Evolutionary conservation across 2,329 filamentous ascomycete species (phyloP).

Genomic region (Lachnellula hyalina): DNA sequence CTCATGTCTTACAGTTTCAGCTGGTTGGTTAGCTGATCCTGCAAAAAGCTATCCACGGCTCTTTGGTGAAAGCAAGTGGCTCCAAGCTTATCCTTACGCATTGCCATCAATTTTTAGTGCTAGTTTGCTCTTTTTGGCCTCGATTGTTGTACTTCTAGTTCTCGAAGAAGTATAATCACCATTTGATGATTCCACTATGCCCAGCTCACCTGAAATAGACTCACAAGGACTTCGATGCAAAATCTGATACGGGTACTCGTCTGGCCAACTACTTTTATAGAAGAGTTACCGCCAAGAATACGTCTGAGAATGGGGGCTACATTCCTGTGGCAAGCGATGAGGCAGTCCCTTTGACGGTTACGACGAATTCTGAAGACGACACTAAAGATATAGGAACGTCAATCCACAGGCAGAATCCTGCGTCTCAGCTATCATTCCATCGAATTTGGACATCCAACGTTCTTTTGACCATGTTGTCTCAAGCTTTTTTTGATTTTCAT

Average conservation of each 20-base stretch:
- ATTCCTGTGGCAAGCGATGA: no score
- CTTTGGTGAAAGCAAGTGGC: constrained; percentile 30
- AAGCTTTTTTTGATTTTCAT: constrained; percentile 36
- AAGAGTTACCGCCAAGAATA: no score
- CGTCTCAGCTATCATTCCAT: constrained; percentile 11
- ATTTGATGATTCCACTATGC: not conserved
- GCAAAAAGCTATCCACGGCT: constrained; percentile 30
- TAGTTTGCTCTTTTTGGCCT: constrained; percentile 24
- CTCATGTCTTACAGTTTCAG: constrained; percentile 25
- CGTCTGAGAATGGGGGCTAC: no score
- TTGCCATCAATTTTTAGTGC: constrained; percentile 37
- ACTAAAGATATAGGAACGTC: not conserved
- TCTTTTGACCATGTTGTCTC: constrained; percentile 46
- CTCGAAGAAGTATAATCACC: constrained; percentile 22
- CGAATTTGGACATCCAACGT: constrained; percentile 19
- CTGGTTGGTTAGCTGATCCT: constrained; percentile 40
- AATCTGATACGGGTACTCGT: constrained; percentile 17
- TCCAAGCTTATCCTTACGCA: constrained; percentile 37
- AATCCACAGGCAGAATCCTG: not conserved
- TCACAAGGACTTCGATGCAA: constrained; percentile 26
- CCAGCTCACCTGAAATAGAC: constrained; percentile 15
- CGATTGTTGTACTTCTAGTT: constrained; percentile 31
- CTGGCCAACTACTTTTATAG: no score
- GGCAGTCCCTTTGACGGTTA: not conserved
- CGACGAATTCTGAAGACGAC: not conserved